Evolutionary conservation across 805 yeast genomes (phyloP).

Genomic region (Candida ovalis): DNA sequence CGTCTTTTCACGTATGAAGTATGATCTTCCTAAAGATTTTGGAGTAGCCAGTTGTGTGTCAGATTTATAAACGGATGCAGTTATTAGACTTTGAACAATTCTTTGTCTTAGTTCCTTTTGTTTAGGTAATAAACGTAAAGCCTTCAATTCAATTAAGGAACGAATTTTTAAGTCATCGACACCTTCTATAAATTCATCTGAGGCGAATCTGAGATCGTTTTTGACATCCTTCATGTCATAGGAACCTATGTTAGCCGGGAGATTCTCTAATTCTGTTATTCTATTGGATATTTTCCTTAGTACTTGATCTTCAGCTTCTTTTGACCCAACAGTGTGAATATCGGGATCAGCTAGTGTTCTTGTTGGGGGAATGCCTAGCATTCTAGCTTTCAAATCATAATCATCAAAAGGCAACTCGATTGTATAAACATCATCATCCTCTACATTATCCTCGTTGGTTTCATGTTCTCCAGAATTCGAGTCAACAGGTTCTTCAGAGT

Average conservation of each 20-base stretch:
- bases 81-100: slow-evolving; percentile 37
- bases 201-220: slow-evolving; percentile 34
- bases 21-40: slow-evolving; percentile 64
- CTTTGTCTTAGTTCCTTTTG: slow-evolving; percentile 69
- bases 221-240: slow-evolving; percentile 34
- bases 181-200: slow-evolving; percentile 42
- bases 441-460: background rate
- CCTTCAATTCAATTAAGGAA: slow-evolving; percentile 66
- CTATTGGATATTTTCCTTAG: slow-evolving; percentile 39
- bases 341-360: slow-evolving; percentile 30
- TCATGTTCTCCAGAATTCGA: background rate
- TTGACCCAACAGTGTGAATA: slow-evolving; percentile 45
- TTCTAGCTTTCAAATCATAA: slow-evolving; percentile 36
- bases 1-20: slow-evolving; percentile 63
- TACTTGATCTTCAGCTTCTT: slow-evolving; percentile 49
- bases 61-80: slow-evolving; percentile 48
- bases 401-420: slow-evolving; percentile 23
- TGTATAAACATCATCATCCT: background rate
- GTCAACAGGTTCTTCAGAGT: background rate
- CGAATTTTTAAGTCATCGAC: slow-evolving; percentile 60
- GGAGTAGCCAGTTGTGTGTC: slow-evolving; percentile 54
- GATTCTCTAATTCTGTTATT: slow-evolving; percentile 56
- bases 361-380: slow-evolving; percentile 36
- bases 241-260: slow-evolving; percentile 71
- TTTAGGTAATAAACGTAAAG: slow-evolving; percentile 58